Base-by-base conservation (phyloP, 2,329 filamentous ascomycete genomes). In the Fusarium sp. region DNA sequence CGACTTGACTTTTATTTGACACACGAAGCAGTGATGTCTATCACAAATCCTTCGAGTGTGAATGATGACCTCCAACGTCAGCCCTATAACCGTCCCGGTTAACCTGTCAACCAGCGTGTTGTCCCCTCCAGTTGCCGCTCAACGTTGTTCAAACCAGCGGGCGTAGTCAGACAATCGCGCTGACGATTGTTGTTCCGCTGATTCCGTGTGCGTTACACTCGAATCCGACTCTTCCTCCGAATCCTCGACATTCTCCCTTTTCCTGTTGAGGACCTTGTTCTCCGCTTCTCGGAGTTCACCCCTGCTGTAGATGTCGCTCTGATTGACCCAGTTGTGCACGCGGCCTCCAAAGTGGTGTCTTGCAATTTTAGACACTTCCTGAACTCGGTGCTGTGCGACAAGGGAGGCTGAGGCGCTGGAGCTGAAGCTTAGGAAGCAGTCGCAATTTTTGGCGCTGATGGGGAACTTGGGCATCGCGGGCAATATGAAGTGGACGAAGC, bases 351-450 rank as follows among this genome's bases (percentile, higher is more conserved):
- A 65, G 14, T 54, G 14, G 11, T 28, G 26, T 21, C n/a, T 17
- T 2, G 62, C 43, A 14, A 65, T 65, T 8, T 1, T 1, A 3
- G 34, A 19, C 4, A 65, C n/a, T 5, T 22, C 26, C 1, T 36
- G 11, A 0, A 65, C 21, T 8, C 26, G 33, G 7, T 21, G 8
- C 33, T 24, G 4, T 11, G 21, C 44, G 6, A 14, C 7, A 2
- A n/a, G 4, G 6, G 33, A 42, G 14, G 31, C n/a, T 14, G 5
- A 6, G 15, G 22, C n/a, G n/a, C 33, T 38, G 7, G 43, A 54
- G 26, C 54, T 62, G 22, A 65, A 33, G 39, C 62, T 26, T 3
- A 54, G 39, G 17, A 65, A 60, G 13, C 50, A 34, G 38, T 59
- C 39, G 47, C 62, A 59, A 19, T 36, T n/a, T 1, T 59, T 33